Conservation (phyloP, 2,329 filamentous ascomycete species). For the Ascochyta koolunga region DNA sequence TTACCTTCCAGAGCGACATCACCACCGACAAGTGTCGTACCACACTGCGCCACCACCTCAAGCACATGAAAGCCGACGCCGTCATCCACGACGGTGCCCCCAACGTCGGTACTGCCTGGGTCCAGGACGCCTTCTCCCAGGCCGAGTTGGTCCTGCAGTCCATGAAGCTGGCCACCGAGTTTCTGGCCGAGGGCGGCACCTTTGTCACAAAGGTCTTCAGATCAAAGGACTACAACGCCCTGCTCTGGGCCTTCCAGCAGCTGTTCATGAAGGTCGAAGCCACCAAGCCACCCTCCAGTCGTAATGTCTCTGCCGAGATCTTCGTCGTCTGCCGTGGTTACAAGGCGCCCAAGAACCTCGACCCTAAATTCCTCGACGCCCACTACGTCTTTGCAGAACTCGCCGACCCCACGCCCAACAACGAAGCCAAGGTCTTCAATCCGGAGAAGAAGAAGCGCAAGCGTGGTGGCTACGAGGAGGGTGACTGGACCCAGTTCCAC, state of each 20-base stretch:
- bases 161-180: constrained; percentile 93
- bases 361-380: constrained; percentile 90
- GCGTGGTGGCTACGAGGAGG: constrained; percentile 96
- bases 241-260: constrained; percentile 98
- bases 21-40: constrained; percentile 95
- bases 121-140: constrained; percentile 97
- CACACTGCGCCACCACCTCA: constrained; percentile 86
- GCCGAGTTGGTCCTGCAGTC: constrained; percentile 90
- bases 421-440: constrained; percentile 98
- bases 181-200: constrained; percentile 75
- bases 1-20: constrained; percentile 97
- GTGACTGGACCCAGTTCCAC: constrained; percentile 91
- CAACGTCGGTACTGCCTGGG: constrained; percentile 97
- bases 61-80: constrained; percentile 94
- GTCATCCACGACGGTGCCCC: constrained; percentile 97
- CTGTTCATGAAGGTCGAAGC: constrained; percentile 94
- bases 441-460: constrained; percentile 97
- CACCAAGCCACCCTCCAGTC: constrained; percentile 92
- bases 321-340: constrained; percentile 96
- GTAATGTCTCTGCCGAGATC: constrained; percentile 97
- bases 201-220: constrained; percentile 98
- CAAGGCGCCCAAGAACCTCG: constrained; percentile 92
- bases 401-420: constrained; percentile 83
- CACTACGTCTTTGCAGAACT: constrained; percentile 91
- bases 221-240: constrained; percentile 93